Conservation (phyloP, 139 green algal genomes). For the Raphidocelis subcapitata region DNA sequence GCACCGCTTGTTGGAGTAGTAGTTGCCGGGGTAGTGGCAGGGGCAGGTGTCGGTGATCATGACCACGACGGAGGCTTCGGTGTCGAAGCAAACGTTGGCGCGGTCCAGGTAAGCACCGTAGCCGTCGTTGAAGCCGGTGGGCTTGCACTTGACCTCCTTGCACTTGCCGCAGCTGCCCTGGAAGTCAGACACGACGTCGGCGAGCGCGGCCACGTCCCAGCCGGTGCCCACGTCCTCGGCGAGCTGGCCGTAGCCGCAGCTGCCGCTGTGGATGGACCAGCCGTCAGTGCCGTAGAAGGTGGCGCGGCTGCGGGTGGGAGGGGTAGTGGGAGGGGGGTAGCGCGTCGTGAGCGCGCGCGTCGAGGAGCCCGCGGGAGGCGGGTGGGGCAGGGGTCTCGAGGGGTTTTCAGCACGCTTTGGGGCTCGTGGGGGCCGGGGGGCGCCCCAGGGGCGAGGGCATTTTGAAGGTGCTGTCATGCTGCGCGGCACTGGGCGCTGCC, state of each 20-base stretch:
- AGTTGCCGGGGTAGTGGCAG: constrained; percentile 22
- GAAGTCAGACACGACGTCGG: constrained; percentile 15
- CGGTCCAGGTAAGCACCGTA: constrained; percentile 33
- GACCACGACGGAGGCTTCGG: constrained; percentile 31
- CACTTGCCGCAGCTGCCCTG: constrained; percentile 20
- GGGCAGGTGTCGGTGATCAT: constrained; percentile 46
- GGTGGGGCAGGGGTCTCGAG: too few species aligned
- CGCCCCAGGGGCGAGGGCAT: too few species aligned
- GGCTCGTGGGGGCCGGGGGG: too few species aligned
- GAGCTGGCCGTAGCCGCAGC: constrained; percentile 30
- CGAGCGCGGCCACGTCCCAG: constrained; percentile 33
- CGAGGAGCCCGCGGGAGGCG: too few species aligned
- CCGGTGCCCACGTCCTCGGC: constrained; percentile 34
- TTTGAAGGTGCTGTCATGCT: too few species aligned
- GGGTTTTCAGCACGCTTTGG: too few species aligned
- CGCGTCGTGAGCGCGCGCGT: too few species aligned
- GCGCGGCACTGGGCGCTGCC: too few species aligned
- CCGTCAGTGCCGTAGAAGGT: constrained; percentile 34
- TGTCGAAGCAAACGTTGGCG: constrained; percentile 25
- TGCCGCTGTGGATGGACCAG: constrained; percentile 32
- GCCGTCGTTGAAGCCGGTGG: constrained; percentile 25
- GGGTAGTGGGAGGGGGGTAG: too few species aligned
- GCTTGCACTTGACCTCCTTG: constrained; percentile 34
- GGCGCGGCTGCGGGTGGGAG: constrained; percentile 8
- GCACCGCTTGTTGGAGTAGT: constrained; percentile 42